Evolutionary conservation across 2,329 filamentous ascomycete species (phyloP).

Genomic region (Phialophora expanda): DNA sequence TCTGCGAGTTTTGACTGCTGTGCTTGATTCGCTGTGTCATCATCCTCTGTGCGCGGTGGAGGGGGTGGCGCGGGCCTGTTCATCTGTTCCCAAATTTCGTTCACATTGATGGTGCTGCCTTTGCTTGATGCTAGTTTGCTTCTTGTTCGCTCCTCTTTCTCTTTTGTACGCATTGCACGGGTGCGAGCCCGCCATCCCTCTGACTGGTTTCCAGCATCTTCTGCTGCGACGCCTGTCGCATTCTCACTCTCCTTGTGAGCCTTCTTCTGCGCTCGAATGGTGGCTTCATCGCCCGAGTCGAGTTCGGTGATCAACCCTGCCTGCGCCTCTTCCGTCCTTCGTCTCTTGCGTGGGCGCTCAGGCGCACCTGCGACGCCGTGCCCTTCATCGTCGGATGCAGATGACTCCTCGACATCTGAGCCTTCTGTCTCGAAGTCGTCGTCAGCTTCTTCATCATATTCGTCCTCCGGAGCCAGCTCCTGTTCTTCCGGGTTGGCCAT

Average conservation of each 20-base stretch:
- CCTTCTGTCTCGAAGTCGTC: slow-evolving; percentile 37
- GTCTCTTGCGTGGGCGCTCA: slow-evolving; percentile 32
- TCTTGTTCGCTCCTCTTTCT: slow-evolving; percentile 56
- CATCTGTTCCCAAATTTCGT: slow-evolving; percentile 61
- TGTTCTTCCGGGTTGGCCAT: slow-evolving; percentile 27
- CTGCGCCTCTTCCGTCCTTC: slow-evolving; percentile 31
- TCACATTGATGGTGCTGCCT: slow-evolving; percentile 61
- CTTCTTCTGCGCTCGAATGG: slow-evolving; percentile 56
- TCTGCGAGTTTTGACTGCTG: slow-evolving; percentile 6
- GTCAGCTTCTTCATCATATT: slow-evolving; percentile 41
- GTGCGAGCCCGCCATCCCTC: slow-evolving; percentile 53
- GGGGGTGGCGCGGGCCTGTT: slow-evolving; percentile 45
- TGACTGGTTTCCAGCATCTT: slow-evolving; percentile 44
- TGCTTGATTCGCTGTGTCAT: slow-evolving; percentile 25
- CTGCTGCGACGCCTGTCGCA: slow-evolving; percentile 42
- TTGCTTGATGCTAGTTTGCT: slow-evolving; percentile 54
- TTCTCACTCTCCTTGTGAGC: slow-evolving; percentile 47
- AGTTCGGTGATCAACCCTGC: slow-evolving; percentile 48
- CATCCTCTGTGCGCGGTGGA: slow-evolving; percentile 25
- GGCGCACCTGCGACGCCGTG: slow-evolving; percentile 6
- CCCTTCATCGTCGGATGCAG: slow-evolving; percentile 32
- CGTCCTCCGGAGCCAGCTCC: slow-evolving; percentile 32
- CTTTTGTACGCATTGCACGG: slow-evolving; percentile 57
- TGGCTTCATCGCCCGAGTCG: slow-evolving; percentile 63
- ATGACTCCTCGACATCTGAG: slow-evolving; percentile 24